Evolutionary conservation across 139 green algal genomes (phyloP).

Genomic region (Picochlorum sp.): DNA sequence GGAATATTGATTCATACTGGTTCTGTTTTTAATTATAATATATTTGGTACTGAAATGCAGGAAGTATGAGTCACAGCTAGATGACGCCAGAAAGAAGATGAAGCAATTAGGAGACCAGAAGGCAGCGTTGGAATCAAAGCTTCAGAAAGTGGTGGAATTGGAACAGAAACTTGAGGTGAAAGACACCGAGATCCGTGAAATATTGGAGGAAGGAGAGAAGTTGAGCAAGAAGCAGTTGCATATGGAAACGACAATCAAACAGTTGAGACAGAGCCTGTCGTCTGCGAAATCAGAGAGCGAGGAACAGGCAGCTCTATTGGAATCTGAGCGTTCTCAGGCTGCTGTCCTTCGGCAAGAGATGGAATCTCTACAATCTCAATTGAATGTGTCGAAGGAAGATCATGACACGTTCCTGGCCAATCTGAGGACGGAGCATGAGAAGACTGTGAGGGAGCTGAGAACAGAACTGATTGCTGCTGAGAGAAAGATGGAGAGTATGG

Average conservation of each 20-base stretch:
- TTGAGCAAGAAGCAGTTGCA: slow-evolving; percentile 70
- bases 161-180: slow-evolving; percentile 77
- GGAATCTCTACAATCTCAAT: slow-evolving; percentile 34
- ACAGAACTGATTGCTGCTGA: slow-evolving; percentile 47
- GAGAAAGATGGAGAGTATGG: slow-evolving; percentile 39
- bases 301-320: slow-evolving; percentile 1
- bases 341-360: slow-evolving; percentile 10
- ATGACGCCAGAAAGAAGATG: slow-evolving; percentile 5
- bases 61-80: slow-evolving; percentile 36
- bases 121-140: not conserved
- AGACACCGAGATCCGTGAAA: slow-evolving; percentile 77
- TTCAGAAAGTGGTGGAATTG: slow-evolving; percentile 43
- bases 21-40: not conserved
- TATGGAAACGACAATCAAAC: slow-evolving; percentile 65
- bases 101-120: not conserved
- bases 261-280: slow-evolving; percentile 46
- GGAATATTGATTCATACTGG: no score
- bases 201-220: slow-evolving; percentile 69
- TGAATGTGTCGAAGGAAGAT: slow-evolving; percentile 33
- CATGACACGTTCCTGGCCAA: slow-evolving; percentile 46
- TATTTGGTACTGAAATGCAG: not conserved
- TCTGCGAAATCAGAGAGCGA: slow-evolving; percentile 42
- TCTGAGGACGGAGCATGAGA: slow-evolving; percentile 46
- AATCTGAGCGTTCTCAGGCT: slow-evolving; percentile 15
- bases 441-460: slow-evolving; percentile 36